Evolutionary conservation across 805 yeast species (phyloP), one percentile per base, ranked within the genome.

Genomic region (Starmera quercuum): DNA sequence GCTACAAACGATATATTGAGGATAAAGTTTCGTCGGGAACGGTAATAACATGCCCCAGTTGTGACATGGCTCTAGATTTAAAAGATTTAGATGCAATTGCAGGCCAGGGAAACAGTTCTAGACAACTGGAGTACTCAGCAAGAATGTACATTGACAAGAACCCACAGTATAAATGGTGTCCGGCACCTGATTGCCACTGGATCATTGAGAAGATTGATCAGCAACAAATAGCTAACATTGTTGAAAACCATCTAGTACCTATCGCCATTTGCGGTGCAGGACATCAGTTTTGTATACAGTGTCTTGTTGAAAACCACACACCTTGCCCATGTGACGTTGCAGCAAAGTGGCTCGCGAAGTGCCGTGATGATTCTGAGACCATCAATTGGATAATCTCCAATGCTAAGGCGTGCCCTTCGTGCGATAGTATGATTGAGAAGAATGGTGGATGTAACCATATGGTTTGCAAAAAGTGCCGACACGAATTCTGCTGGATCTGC

Each of bases 381-480:
- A 70, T 79, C 3, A 75, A 80, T 48, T 92, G 97, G 97, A 78
- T 92, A 17, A 67, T 75, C 4, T 76, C 82, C 4, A 79, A 90
- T 54, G 86, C 98, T 1, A 80, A 85, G 45, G 72, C 73, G 29
- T 92, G 98, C 56, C 95, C 96, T 0, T 73, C 74, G 49, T 92
- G 98, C 61, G 61, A 63, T 8, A 63, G 86, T 1, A 64, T 76
- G 20, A 92, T 90, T 41, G 97, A 92, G 53, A 87, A 90, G 49
- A 83, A 83, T 52, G 97, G 97, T 16, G 98, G 98, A 0, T 92
- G 98, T 60, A 90, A 90, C 58, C 98, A 92, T 59, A 90, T 92
- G 95, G 71, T 77, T 1, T 92, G 98, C 56, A 64, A 73, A 4
- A 78, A 75, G 38, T 92, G 98, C 56, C 51, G 55, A 10, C 59